A percentile compares a stretch with the other conserved stretches of the same genome.
These are phyloP conservation scores for Lepidopterella palustris DNA, from an alignment of 495 filamentous ascomycete genomes.

Conservation along the genomic window DNA sequence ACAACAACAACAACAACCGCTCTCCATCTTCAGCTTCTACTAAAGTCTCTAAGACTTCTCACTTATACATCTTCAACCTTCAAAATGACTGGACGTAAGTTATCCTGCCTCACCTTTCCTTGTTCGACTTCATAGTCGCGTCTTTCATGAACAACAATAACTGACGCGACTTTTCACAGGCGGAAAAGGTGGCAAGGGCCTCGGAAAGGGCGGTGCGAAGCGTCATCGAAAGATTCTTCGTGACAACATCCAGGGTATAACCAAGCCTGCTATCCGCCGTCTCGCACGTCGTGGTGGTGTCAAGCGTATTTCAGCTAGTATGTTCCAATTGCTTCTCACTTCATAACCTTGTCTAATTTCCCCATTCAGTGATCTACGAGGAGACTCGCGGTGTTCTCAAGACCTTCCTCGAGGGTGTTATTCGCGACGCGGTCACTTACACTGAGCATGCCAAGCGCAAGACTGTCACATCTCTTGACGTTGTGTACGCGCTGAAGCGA, in stretches of 20 bases:
- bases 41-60: conserved; percentile 7
- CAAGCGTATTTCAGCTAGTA: conserved; percentile 98
- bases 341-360: conserved; percentile 3
- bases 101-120: conserved; percentile 25
- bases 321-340: conserved; percentile 29
- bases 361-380: conserved; percentile 83
- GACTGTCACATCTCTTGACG: conserved; percentile 94
- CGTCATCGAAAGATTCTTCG: conserved; percentile 50
- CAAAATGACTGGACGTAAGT: conserved; percentile 95
- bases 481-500: conserved; percentile 95
- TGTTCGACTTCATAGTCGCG: not conserved
- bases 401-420: conserved; percentile 99
- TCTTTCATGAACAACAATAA: conserved; percentile 4
- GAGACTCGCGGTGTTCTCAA: conserved; percentile 99
- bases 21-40: conserved; percentile 3
- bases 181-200: conserved; percentile 47
- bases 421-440: conserved; percentile 64
- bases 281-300: conserved; percentile 61
- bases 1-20: conserved; percentile 7
- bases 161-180: conserved; percentile 33
- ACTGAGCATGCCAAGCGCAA: conserved; percentile 98
- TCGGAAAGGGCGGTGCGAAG: conserved; percentile 58
- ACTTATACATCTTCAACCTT: conserved; percentile 30
- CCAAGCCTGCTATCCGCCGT: conserved; percentile 99
- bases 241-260: conserved; percentile 81